These are phyloP conservation scores for Vitis cinerea DNA, from an alignment of 164 flowering plant species.

Conservation along the genomic window DNA sequence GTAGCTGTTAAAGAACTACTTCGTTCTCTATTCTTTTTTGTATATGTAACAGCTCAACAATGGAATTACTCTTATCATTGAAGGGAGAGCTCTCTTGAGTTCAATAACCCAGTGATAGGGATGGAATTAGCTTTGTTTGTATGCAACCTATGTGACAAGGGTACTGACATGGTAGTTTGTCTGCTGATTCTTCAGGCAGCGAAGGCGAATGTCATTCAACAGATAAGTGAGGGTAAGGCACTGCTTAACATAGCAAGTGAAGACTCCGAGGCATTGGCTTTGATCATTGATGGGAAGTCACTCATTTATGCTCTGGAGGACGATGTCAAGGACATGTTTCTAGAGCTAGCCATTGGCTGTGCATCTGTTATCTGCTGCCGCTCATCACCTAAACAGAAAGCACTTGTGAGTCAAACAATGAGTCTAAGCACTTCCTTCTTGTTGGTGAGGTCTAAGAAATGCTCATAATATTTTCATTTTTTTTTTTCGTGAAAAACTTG, in stretches of 20 bases:
- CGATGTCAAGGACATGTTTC: slow-evolving; percentile 45
- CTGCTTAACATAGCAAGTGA: slow-evolving; percentile 26
- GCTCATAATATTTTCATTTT: no score
- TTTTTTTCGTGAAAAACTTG: neutral
- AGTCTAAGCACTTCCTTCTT: neutral
- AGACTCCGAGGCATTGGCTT: slow-evolving; percentile 46
- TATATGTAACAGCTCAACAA: no score
- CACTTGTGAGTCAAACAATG: slow-evolving; percentile 34
- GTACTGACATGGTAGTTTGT: neutral
- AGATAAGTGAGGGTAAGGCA: slow-evolving; percentile 33
- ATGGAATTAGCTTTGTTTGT: neutral
- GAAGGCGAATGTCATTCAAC: slow-evolving; percentile 39
- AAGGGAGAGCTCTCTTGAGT: no score
- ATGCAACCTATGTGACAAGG: neutral
- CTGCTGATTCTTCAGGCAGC: slow-evolving; percentile 30
- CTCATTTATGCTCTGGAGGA: slow-evolving; percentile 52
- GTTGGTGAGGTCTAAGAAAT: neutral
- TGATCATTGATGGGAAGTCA: slow-evolving; percentile 62
- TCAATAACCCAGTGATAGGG: no score
- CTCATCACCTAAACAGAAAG: slow-evolving; percentile 68
- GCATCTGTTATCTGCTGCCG: slow-evolving; percentile 66
- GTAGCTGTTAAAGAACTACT: no score
- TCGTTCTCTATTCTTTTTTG: no score
- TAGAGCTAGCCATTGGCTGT: slow-evolving; percentile 54
- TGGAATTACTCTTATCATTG: no score